Percentiles rank a stretch among this genome's conserved stretches.
Conservation (phyloP, 805 yeast genomes). For the Ogataea polymorpha region DNA sequence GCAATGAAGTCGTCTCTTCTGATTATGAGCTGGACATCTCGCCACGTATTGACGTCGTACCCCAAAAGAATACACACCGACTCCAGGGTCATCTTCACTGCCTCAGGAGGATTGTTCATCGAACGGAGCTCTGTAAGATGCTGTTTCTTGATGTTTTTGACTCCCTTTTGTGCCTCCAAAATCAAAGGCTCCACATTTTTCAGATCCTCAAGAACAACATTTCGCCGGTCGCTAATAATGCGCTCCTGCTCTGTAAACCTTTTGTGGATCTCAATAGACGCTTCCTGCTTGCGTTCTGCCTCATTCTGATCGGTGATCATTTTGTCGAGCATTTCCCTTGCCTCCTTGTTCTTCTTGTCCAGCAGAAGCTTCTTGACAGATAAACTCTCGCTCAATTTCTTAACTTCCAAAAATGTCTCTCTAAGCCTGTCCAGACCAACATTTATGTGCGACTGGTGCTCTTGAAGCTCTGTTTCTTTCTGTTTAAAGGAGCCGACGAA, state of each 20-base stretch:
- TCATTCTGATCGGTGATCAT: constrained; percentile 87
- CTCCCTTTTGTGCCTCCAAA: constrained; percentile 80
- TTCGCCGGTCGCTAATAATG: constrained; percentile 52
- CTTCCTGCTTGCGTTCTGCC: constrained; percentile 86
- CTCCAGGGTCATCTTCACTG: constrained; percentile 81
- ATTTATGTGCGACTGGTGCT: constrained; percentile 66
- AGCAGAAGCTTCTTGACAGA: constrained; percentile 51
- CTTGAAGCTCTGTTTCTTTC: constrained; percentile 52
- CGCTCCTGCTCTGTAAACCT: constrained; percentile 66
- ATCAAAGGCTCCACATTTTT: constrained; percentile 81
- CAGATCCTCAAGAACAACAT: constrained; percentile 59
- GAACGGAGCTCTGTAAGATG: constrained; percentile 87
- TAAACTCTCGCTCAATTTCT: constrained; percentile 51
- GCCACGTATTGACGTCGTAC: constrained; percentile 63
- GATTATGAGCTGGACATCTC: constrained; percentile 76
- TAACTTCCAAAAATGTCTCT: constrained; percentile 74
- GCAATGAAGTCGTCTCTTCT: constrained; percentile 85
- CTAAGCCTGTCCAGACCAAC: constrained; percentile 71
- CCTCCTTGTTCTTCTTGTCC: constrained; percentile 58
- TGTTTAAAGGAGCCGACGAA: constrained; percentile 42
- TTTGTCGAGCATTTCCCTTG: constrained; percentile 63
- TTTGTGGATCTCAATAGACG: constrained; percentile 71
- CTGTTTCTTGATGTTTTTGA: constrained; percentile 88
- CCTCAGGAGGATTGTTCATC: constrained; percentile 86
- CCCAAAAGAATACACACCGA: constrained; percentile 86